phyloP scores from a whole-genome alignment of 192 early-diverging fungal genomes.

The Chytriomyces hyalinus region DNA sequence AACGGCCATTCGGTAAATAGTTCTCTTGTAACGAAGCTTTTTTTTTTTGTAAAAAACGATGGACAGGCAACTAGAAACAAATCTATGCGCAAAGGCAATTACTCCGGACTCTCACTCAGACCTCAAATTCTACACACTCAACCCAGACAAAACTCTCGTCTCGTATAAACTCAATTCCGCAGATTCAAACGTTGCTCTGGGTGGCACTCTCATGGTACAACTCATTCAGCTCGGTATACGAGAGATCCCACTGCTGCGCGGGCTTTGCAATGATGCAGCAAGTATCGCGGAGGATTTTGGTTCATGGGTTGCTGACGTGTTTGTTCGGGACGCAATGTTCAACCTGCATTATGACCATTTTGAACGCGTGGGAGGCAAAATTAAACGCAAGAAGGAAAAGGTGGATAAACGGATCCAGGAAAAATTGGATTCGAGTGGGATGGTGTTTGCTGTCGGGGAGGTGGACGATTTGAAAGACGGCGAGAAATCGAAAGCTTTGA shows the following conservation, averaged over 20 bases:
- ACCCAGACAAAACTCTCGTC: conserved; percentile 3
- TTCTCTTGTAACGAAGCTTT: neutral
- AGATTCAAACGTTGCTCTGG: neutral
- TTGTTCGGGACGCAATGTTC: conserved; percentile 4
- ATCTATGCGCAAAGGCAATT: conserved; percentile 42
- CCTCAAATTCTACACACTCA: conserved; percentile 13
- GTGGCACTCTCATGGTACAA: neutral
- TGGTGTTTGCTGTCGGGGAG: conserved; percentile 18
- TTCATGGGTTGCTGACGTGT: conserved; percentile 17
- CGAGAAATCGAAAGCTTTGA: neutral
- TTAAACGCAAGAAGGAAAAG: conserved; percentile 13
- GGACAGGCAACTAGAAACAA: conserved; percentile 49
- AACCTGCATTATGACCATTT: neutral
- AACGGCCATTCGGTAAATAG: neutral
- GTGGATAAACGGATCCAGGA: conserved; percentile 10
- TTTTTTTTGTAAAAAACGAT: neutral
- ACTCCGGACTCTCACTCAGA: conserved; percentile 31
- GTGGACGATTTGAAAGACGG: neutral
- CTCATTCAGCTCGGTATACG: conserved; percentile 11
- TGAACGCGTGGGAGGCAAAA: neutral
- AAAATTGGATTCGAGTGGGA: conserved; percentile 10
- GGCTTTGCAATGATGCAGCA: conserved; percentile 7
- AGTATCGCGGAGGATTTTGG: conserved; percentile 3
- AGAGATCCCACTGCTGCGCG: neutral
- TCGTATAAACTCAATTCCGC: neutral